These are phyloP conservation scores for Flaveria linearis DNA, from an alignment of 129 eudicot species.

Conservation along the genomic window DNA sequence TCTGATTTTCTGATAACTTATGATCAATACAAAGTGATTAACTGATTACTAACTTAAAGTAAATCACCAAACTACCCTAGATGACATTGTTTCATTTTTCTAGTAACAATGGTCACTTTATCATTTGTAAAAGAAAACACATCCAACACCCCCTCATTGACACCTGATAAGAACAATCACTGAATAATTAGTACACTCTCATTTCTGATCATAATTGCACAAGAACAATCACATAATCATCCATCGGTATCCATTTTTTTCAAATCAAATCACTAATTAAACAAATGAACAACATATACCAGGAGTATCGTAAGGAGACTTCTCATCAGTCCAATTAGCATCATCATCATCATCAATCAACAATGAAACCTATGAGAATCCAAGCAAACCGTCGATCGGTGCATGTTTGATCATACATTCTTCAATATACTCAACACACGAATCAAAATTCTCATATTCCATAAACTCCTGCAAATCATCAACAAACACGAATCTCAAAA, in stretches of 20 bases:
- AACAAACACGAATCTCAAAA: too few species aligned
- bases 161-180: background rate
- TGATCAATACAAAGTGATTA: background rate
- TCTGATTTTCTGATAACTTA: background rate
- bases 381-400: too few species aligned
- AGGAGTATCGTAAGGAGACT: conserved; percentile 84
- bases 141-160: too few species aligned
- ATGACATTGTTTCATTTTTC: too few species aligned
- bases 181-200: background rate
- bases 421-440: too few species aligned
- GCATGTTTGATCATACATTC: too few species aligned
- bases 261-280: background rate
- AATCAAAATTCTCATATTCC: too few species aligned
- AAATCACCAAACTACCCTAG: background rate
- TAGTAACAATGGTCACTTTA: too few species aligned
- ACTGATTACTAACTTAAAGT: background rate
- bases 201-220: background rate
- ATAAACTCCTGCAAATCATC: too few species aligned
- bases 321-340: conserved; percentile 76
- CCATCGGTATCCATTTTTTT: background rate
- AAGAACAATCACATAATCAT: background rate
- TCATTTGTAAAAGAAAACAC: too few species aligned
- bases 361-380: too few species aligned
- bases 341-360: too few species aligned
- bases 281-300: conserved; percentile 41